These are phyloP conservation scores for Arthrobotrys sinensis DNA, from an alignment of 2,329 filamentous ascomycete species.

Conservation along the genomic window DNA sequence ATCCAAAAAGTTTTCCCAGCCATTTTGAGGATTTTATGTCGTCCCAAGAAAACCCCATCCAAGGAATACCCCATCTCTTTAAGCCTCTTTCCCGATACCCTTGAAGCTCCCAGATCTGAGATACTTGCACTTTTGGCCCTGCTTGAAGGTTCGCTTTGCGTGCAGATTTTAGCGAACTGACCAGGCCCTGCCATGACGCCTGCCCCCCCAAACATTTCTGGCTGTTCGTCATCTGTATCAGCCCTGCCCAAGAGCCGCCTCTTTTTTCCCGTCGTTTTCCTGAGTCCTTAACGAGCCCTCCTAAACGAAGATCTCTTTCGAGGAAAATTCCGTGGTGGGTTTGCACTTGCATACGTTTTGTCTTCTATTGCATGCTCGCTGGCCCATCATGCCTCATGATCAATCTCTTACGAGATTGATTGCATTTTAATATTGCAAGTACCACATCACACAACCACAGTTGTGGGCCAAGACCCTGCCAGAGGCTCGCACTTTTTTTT, in stretches of 20 bases:
- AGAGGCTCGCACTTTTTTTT: conserved; percentile 22
- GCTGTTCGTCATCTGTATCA: conserved; percentile 54
- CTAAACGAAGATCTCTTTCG: conserved; percentile 41
- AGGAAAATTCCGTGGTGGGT: conserved; percentile 45
- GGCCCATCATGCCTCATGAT: conserved; percentile 44
- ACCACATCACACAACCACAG: conserved; percentile 51
- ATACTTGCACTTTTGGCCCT: conserved; percentile 56
- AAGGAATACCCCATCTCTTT: conserved; percentile 29
- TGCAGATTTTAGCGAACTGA: conserved; percentile 51
- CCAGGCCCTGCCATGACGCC: conserved; percentile 45
- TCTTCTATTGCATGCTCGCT: conserved; percentile 40
- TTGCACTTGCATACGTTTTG: conserved; percentile 56
- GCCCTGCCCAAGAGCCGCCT: conserved; percentile 57
- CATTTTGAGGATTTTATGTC: conserved; percentile 7
- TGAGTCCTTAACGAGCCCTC: conserved; percentile 14
- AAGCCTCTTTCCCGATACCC: conserved; percentile 43
- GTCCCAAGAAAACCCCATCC: conserved; percentile 8
- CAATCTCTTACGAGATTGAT: conserved; percentile 61
- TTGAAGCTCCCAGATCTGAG: conserved; percentile 37
- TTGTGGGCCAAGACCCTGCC: conserved; percentile 20
- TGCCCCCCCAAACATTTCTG: conserved; percentile 12
- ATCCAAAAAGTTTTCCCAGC: conserved; percentile 5
- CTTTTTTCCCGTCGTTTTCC: conserved; percentile 44
- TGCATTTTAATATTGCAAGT: conserved; percentile 60
- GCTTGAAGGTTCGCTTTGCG: conserved; percentile 36